Evolutionary conservation across 2,329 filamentous ascomycete genomes (phyloP).

Genomic region (Colletotrichum sp.): DNA sequence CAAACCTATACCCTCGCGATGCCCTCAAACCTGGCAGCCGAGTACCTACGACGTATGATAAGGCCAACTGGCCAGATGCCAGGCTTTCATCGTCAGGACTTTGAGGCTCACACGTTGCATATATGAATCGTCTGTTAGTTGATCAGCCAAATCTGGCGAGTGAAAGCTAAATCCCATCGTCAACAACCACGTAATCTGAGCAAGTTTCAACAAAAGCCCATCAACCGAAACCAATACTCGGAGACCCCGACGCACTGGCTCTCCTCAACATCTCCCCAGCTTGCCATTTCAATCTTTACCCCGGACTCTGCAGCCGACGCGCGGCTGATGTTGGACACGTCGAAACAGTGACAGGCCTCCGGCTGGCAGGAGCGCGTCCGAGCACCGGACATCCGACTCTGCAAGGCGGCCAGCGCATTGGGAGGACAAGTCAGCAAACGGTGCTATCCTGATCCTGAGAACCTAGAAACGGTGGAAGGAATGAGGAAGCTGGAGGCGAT

Average conservation of each 20-base stretch:
- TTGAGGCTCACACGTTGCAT: background rate
- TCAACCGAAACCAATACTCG: background rate
- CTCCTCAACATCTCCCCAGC: background rate
- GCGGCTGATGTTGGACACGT: background rate
- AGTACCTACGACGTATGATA: background rate
- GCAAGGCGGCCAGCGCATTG: background rate
- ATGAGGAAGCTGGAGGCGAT: background rate
- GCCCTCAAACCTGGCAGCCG: background rate
- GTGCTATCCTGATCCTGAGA: background rate
- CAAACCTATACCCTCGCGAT: background rate
- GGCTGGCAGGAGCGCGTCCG: background rate
- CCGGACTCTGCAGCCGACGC: background rate
- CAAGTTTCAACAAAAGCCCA: background rate
- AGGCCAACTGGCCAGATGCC: background rate
- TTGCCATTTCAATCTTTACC: background rate
- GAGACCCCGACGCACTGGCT: background rate
- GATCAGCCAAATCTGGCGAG: background rate
- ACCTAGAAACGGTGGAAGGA: background rate
- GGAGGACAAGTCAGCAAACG: background rate
- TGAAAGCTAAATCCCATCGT: background rate
- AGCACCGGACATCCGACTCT: conserved; percentile 1
- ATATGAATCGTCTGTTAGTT: background rate
- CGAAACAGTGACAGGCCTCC: background rate
- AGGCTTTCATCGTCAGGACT: background rate
- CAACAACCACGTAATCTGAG: background rate